Evolutionary conservation across 2,329 filamentous ascomycete species (phyloP), one percentile per base, ranked within the genome.

Genomic region (Monilinia polystroma): DNA sequence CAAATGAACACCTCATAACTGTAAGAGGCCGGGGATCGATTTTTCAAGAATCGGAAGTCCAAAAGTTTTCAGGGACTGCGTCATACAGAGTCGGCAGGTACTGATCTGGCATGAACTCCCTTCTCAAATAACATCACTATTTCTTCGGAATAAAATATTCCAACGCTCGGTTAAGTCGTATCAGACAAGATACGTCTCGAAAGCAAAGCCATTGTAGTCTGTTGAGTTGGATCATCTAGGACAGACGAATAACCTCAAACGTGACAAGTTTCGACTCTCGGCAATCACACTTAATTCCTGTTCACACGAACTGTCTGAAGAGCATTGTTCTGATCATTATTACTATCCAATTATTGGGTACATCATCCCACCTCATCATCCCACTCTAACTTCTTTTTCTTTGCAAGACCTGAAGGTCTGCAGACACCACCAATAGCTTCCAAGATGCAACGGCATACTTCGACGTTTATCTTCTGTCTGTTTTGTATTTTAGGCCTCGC

Each of bases 401-500:
- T 66, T 60, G 47, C 55, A 60, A 45, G 47, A 45, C 45, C 47
- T 60, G 18, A 32, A 41, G 45, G 64, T 38, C 63, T 59, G 43
- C 43, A 57, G 7, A 52, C 43, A 64, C 4, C 18, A 64, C 20
- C 65, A 56, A 63, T 20, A 41, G 20, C 38, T 52, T 64, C 58
- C 58, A 66, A 64, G 18, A 66, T 66, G 56, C 53, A 55, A 10
- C 45, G 23, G 55, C 47, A 59, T 60, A 4, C 41, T 51, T 45
- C 56, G 23, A 43, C 35, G 10, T 69, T 69, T 51, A 49, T 66
- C 26, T 45, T 70, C 8, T 65, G 66, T 47, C 59, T 74, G 47
- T 70, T 71, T 41, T 66, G 53, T 14, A 66, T 70, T 56, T 54
- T 74, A 54, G 72, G 70, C 26, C 63, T 67, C 23, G 67, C 69